Evolutionary conservation across 1,284 basidiomycete species (phyloP).

Genomic region (Leccinum huronense): DNA sequence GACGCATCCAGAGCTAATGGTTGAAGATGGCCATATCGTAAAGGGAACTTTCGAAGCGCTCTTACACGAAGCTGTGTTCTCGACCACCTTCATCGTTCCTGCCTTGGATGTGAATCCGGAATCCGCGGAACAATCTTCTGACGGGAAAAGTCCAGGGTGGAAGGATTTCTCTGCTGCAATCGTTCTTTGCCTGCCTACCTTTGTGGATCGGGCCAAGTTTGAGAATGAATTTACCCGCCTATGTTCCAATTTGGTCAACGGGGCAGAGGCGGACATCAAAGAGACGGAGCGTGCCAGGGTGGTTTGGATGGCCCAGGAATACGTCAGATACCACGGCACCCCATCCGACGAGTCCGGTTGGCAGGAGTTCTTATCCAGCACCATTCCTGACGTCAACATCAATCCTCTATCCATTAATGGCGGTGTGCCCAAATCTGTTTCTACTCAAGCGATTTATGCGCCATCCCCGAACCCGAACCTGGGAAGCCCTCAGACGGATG

Average conservation of each 20-base stretch:
- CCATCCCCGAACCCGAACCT: conserved; percentile 44
- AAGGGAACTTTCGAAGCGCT: conserved; percentile 74
- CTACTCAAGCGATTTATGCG: conserved; percentile 51
- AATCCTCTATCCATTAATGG: conserved; percentile 21
- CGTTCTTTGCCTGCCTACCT: conserved; percentile 55
- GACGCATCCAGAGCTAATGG: conserved; percentile 68
- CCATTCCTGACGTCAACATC: conserved; percentile 41
- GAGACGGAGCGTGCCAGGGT: conserved; percentile 47
- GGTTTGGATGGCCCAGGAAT: conserved; percentile 63
- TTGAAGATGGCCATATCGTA: conserved; percentile 44
- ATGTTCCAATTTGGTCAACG: conserved; percentile 59
- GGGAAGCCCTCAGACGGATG: conserved; percentile 34
- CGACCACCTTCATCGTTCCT: conserved; percentile 53
- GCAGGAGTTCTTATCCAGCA: conserved; percentile 55
- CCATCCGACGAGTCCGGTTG: conserved; percentile 55
- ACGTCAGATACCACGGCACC: conserved; percentile 54
- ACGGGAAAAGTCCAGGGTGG: conserved; percentile 43
- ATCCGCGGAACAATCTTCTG: conserved; percentile 11
- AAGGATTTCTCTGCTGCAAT: conserved; percentile 60
- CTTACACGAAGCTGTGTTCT: conserved; percentile 75
- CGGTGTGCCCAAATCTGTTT: conserved; percentile 46
- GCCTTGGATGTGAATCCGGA: conserved; percentile 13
- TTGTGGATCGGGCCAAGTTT: conserved; percentile 55
- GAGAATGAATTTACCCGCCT: conserved; percentile 70
- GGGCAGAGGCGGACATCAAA: conserved; percentile 46